Evolutionary conservation across 2,329 filamentous ascomycete genomes (phyloP), one percentile per base, ranked within the genome.

Genomic region (Phoma herbarum): DNA sequence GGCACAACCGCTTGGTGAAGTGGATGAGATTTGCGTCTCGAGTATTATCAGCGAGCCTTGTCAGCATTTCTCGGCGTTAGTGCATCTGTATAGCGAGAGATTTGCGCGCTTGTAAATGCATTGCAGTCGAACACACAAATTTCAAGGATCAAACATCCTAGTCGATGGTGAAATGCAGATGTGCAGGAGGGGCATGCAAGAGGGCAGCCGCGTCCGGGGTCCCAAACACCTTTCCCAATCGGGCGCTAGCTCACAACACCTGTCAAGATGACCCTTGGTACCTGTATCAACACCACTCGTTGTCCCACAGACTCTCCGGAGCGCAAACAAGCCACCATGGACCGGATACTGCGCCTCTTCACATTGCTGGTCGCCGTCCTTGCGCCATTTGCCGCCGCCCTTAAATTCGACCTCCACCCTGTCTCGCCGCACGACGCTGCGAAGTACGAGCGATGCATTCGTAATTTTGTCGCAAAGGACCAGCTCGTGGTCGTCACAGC

Each of bases 401-500:
- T 99, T 72, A 97, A 96, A 83, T 97, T 99, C 85, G 95, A 99
- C 73, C 87, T 99, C 61, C 80, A 86, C 71, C 92, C 93, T 43
- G 85, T 88, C 65, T 79, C 81, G 51, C 83, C 86, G 61, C 84
- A 85, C 77, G 87, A 89, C 70, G 82, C 83, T 62, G 78, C 78
- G 44, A 87, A 85, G 73, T 86, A 89, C 74, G 90, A 94, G 81
- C 87, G 94, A 82, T 99, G 95, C 82, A 91, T 99, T 78, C 88
- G 94, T 77, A 99, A 99, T 83, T 99, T 97, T 78, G 93, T 97
- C 66, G 86, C 87, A 61, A 90, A 88, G 80, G 93, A 97, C 75
- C 96, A 95, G 65, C 83, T 99, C 66, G 95, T 99, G 41, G 94
- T 98, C 31, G 94, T 99, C 52, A 98, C 94, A 57, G 91, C 93